Percentiles rank a stretch among this genome's conserved stretches.
phyloP scores from a whole-genome alignment of 2,329 filamentous ascomycete species.

The Fusarium metavorans region DNA sequence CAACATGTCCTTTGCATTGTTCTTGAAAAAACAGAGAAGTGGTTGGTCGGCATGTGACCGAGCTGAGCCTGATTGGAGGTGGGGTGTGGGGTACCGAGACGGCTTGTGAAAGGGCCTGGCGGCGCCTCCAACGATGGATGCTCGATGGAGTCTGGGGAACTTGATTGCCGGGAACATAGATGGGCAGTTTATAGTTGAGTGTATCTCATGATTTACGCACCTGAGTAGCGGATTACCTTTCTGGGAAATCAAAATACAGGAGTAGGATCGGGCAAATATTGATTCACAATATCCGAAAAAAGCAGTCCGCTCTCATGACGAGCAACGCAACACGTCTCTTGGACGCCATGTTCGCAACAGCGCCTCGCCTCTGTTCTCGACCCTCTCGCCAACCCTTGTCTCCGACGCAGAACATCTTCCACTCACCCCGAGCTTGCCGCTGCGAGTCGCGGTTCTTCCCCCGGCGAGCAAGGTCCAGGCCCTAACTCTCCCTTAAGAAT shows the following conservation, averaged over 20 bases:
- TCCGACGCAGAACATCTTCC: conserved; percentile 9
- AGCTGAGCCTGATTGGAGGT: conserved; percentile 20
- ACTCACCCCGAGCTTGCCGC: conserved; percentile 4
- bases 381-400: conserved; percentile 15
- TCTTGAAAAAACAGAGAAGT: background rate
- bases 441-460: background rate
- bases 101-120: conserved; percentile 2
- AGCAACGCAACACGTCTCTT: conserved; percentile 2
- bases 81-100: conserved; percentile 33
- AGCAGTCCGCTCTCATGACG: background rate
- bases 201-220: background rate
- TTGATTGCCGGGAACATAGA: conserved; percentile 5
- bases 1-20: background rate
- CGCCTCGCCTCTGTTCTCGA: background rate
- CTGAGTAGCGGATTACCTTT: background rate
- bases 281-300: background rate
- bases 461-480: conserved; percentile 1
- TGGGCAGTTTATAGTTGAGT: conserved; percentile 1
- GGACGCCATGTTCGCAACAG: background rate
- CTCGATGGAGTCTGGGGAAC: conserved; percentile 35
- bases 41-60: conserved; percentile 36
- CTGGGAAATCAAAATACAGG: background rate
- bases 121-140: conserved; percentile 15
- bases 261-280: background rate
- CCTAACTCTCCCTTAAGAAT: background rate